Evolutionary conservation across 169 alveolate genomes (phyloP).

Genomic region (Plasmodium fragile): DNA sequence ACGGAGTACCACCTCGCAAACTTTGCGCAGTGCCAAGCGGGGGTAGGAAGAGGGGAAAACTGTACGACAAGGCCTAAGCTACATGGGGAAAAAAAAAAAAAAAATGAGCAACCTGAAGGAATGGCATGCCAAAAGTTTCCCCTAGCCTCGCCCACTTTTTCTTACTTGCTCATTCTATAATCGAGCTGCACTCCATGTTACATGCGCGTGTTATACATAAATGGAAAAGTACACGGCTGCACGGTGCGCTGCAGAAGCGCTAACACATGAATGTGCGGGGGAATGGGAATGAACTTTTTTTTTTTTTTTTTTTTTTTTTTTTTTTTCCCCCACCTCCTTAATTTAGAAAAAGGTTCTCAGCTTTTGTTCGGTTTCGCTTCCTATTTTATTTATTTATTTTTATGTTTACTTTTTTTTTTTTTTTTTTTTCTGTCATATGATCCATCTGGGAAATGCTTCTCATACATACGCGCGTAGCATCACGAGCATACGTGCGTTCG

Average conservation of each 20-base stretch:
- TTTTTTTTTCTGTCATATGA: background rate
- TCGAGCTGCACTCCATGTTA: background rate
- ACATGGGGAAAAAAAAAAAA: background rate
- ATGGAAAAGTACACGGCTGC: background rate
- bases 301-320: too few species aligned
- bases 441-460: background rate
- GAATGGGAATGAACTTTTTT: background rate
- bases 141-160: background rate
- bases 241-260: background rate
- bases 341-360: background rate
- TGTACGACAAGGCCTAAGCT: background rate
- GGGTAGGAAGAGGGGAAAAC: background rate
- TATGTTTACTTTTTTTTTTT: too few species aligned
- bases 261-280: background rate
- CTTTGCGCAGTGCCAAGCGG: background rate
- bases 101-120: background rate
- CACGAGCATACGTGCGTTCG: background rate
- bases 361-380: background rate
- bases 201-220: background rate
- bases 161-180: background rate
- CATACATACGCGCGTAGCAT: background rate
- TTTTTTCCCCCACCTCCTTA: background rate
- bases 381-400: background rate
- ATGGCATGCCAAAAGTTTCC: background rate
- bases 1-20: background rate